Conservation (phyloP, 345 rosid species). For the Cardamine occulta region DNA sequence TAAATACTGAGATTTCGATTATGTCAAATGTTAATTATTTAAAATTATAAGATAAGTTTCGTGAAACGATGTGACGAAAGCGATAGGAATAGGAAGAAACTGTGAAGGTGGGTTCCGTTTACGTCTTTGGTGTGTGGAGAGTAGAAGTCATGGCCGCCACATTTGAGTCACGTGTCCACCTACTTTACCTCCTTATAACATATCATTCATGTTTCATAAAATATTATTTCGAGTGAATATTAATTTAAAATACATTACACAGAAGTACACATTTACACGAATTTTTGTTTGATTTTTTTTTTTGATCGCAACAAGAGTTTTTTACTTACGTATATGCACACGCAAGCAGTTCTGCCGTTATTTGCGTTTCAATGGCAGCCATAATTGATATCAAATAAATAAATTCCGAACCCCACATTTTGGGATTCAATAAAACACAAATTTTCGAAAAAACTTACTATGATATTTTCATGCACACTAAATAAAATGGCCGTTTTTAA, state of each 20-base stretch:
- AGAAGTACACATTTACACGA: background rate
- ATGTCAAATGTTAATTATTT: background rate
- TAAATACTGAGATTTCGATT: background rate
- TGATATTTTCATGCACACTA: background rate
- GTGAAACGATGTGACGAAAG: slow-evolving; percentile 27
- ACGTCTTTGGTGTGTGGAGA: slow-evolving; percentile 26
- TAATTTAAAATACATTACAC: background rate
- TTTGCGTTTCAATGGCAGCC: slow-evolving; percentile 34
- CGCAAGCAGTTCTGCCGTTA: slow-evolving; percentile 22
- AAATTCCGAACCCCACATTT: background rate
- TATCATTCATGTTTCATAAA: background rate
- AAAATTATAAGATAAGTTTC: background rate
- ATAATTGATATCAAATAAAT: background rate
- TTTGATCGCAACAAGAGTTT: background rate
- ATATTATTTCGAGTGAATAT: background rate
- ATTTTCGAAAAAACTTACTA: background rate
- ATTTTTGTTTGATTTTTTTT: background rate
- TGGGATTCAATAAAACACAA: background rate
- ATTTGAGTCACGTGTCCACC: slow-evolving; percentile 46
- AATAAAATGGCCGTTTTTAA: background rate
- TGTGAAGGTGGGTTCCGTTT: slow-evolving; percentile 31
- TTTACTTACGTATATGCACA: slow-evolving; percentile 27
- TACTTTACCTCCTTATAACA: slow-evolving; percentile 25
- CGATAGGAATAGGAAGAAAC: slow-evolving; percentile 9
- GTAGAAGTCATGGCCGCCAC: slow-evolving; percentile 38